phyloP scores from a whole-genome alignment of 2,329 filamentous ascomycete species.

The Blumeriella jaapii region DNA sequence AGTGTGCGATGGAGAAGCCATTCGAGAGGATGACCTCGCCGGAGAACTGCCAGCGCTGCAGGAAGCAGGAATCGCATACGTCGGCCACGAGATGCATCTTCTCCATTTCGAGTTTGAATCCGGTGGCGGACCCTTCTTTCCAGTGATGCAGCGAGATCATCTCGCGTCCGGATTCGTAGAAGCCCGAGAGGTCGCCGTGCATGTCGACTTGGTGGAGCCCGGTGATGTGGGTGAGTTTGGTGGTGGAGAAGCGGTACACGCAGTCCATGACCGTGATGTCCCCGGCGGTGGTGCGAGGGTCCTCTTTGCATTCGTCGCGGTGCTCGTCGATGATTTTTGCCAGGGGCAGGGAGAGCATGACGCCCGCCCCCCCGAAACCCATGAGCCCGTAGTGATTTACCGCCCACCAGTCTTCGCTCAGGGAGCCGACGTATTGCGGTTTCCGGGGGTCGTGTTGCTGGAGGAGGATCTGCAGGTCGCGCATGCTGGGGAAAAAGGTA shows the following conservation, averaged over 20 bases:
- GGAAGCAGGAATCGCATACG: conserved; percentile 30
- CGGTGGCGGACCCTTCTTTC: conserved; percentile 22
- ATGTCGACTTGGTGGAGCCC: conserved; percentile 26
- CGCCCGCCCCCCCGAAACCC: conserved; percentile 25
- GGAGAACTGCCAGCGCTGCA: conserved; percentile 35
- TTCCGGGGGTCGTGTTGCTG: conserved; percentile 19
- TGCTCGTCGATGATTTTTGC: conserved; percentile 20
- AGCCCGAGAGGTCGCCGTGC: conserved; percentile 24
- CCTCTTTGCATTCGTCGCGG: conserved; percentile 19
- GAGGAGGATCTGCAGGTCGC: conserved; percentile 25
- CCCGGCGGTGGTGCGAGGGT: conserved; percentile 22
- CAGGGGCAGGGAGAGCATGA: conserved; percentile 22
- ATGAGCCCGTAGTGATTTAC: conserved; percentile 26
- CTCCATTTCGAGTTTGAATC: conserved; percentile 24
- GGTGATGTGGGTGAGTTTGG: conserved; percentile 21
- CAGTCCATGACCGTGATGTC: conserved; percentile 26
- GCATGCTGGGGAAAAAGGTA: conserved; percentile 26
- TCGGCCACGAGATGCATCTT: conserved; percentile 25
- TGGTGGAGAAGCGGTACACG: conserved; percentile 18
- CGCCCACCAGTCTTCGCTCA: conserved; percentile 25
- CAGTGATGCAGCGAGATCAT: conserved; percentile 25
- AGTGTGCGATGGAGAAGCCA: conserved; percentile 34
- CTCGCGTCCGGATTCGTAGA: conserved; percentile 25
- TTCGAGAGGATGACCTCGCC: conserved; percentile 34
- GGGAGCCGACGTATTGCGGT: conserved; percentile 21